Conservation (phyloP, 768 basidiomycete genomes). For the Erythrobasidium yunnanense region DNA sequence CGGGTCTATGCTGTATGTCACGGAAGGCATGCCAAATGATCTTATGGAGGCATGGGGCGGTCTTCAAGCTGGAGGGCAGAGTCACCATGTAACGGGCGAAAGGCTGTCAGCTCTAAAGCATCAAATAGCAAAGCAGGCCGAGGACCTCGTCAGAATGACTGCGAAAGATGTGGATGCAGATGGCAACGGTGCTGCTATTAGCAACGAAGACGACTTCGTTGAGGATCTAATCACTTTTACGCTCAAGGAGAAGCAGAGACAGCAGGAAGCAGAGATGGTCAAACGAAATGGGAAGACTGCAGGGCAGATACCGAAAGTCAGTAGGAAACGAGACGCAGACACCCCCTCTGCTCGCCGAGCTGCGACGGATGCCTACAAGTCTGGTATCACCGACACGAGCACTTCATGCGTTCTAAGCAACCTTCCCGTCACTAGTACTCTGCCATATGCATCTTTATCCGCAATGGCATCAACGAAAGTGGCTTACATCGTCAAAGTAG, state of each 20-base stretch:
- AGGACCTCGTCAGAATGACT: not conserved
- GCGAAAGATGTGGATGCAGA: not conserved
- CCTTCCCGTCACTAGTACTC: conserved; percentile 4
- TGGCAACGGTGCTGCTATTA: not conserved
- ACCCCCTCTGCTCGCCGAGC: not conserved
- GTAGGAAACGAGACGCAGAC: not conserved
- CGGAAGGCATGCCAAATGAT: conserved; percentile 14
- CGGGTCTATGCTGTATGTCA: conserved; percentile 16
- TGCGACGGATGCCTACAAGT: conserved; percentile 11
- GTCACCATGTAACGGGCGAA: not conserved
- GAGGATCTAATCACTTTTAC: conserved; percentile 21
- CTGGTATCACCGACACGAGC: not conserved
- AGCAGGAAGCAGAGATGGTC: not conserved
- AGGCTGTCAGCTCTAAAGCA: not conserved
- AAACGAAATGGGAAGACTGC: not conserved
- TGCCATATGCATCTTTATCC: not conserved
- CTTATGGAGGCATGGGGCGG: conserved; percentile 28
- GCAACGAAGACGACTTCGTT: conserved; percentile 5
- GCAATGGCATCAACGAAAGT: conserved; percentile 22
- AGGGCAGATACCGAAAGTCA: not conserved
- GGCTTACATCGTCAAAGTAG: not conserved
- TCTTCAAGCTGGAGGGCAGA: not conserved
- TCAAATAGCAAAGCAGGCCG: conserved; percentile 15
- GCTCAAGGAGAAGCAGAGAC: not conserved
- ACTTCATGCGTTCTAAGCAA: not conserved